Base-by-base conservation (phyloP, 2,329 filamentous ascomycete species). In the Fusarium bulbicola region DNA sequence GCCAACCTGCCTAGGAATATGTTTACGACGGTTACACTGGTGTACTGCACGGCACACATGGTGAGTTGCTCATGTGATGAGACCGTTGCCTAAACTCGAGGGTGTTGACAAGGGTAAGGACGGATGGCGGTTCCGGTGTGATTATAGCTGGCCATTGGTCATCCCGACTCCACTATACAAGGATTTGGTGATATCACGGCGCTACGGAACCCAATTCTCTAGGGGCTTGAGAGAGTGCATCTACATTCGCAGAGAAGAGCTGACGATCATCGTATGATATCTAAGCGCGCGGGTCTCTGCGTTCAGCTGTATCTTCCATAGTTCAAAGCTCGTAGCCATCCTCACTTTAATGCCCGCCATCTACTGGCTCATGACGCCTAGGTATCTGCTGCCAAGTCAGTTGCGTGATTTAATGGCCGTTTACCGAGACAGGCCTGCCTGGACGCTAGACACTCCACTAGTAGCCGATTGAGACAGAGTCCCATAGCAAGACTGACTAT, bases 401-500 rank as follows among this genome's bases (percentile, higher is more conserved):
- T 36, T 34, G 30, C n/a, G 47, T 26, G 30, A 36, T 36, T 52
- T 50, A 36, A 26, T 50, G 12, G 2, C n/a, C 7, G 7, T 34
- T 9, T 34, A 6, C 12, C 12, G 11, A 0, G 30, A 11, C 12
- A 7, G 6, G 6, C 47, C 1, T 36, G 3, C 21, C n/a, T 14
- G 13, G 5, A 14, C 16, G 5, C 30, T 24, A 50, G 4, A 34
- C 1, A 11, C 18, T 2, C 12, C n/a, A 24, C 47, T 34, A 50
- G n/a, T 24, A 4, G 20, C 30, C 1, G 1, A 34, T 13, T 5
- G 8, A 18, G 30, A 11, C 16, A 7, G 0, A 36, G 47, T 10
- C n/a, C 1, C n/a, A 34, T 20, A 4, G 3, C 8, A 24, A 24
- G 0, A 10, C 6, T 14, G 0, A 10, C 6, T 14, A 5, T 24